Conservation (phyloP, 1,284 basidiomycete genomes). For the Taiwanofungus camphoratus region DNA sequence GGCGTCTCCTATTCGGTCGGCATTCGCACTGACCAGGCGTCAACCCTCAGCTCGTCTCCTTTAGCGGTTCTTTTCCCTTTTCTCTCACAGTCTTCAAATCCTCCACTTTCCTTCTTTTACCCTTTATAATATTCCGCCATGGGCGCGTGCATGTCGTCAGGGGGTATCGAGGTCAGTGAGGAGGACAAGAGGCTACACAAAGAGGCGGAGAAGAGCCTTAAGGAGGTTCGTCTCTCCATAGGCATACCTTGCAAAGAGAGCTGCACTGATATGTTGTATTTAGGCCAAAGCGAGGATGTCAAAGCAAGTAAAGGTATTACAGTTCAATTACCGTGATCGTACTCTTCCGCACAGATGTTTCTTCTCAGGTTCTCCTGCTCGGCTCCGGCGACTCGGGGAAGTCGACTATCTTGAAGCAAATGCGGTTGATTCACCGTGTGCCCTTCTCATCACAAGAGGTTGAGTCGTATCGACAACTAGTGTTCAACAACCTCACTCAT, state of each 20-base stretch:
- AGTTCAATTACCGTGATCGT: constrained; percentile 2
- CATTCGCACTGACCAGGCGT: too few relatives aligned
- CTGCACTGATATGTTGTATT: constrained; percentile 1
- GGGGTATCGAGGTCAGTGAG: constrained; percentile 48
- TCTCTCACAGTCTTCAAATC: too few relatives aligned
- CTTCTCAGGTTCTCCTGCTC: constrained; percentile 69
- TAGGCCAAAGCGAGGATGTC: constrained; percentile 67
- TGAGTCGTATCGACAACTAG: constrained; percentile 79
- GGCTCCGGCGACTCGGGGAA: constrained; percentile 95
- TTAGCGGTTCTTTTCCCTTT: too few relatives aligned
- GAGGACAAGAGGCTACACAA: constrained; percentile 57
- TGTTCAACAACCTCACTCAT: constrained; percentile 86
- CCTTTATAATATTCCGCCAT: constrained; percentile 33
- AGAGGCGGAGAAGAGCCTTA: constrained; percentile 63
- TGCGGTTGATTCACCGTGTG: constrained; percentile 81
- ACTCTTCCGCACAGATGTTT: constrained; percentile 11
- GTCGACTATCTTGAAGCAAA: constrained; percentile 91
- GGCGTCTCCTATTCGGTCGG: too few relatives aligned
- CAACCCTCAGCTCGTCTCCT: too few relatives aligned
- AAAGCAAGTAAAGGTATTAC: constrained; percentile 70
- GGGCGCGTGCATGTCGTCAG: constrained; percentile 73
- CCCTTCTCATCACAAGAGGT: constrained; percentile 74
- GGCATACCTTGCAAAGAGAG: background rate
- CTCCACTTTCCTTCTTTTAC: constrained; percentile 4
- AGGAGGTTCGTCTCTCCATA: constrained; percentile 41